phyloP scores from a whole-genome alignment of 805 yeast species.

The Zygoascus bituminiphila region DNA sequence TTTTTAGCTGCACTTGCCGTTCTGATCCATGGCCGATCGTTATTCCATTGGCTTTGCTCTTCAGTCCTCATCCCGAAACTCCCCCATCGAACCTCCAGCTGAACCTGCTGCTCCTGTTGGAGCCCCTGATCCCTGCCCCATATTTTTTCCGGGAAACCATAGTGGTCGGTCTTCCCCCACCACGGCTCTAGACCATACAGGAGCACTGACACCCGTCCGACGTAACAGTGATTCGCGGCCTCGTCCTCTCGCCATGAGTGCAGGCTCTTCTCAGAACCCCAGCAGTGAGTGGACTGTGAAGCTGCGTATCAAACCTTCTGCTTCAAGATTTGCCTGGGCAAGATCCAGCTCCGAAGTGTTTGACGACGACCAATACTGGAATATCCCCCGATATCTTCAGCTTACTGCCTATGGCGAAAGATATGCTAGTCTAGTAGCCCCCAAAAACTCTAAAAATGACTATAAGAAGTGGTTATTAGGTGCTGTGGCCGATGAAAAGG shows the following conservation, averaged over 20 bases:
- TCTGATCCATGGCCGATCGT: slow-evolving; percentile 9
- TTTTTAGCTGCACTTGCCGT: too few species aligned
- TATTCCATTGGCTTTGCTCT: slow-evolving; percentile 14
- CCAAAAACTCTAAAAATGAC: not conserved
- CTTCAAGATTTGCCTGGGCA: not conserved
- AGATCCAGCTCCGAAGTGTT: not conserved
- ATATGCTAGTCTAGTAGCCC: not conserved
- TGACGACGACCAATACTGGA: slow-evolving; percentile 3
- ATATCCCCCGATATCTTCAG: slow-evolving; percentile 16
- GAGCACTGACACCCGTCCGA: slow-evolving; percentile 12
- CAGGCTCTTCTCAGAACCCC: not conserved
- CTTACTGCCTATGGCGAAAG: slow-evolving; percentile 21
- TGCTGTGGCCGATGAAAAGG: not conserved
- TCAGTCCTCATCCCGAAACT: slow-evolving; percentile 1
- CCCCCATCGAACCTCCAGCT: slow-evolving; percentile 13
- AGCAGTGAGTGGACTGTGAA: not conserved
- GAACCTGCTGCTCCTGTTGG: slow-evolving; percentile 11
- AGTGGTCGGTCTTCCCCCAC: not conserved
- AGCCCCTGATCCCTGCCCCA: slow-evolving; percentile 8
- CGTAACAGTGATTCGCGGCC: not conserved
- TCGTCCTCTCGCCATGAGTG: not conserved
- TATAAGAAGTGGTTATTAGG: not conserved
- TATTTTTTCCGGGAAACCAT: slow-evolving; percentile 9
- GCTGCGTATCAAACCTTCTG: not conserved
- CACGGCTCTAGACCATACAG: slow-evolving; percentile 8